These are phyloP conservation scores for Fraxinus pennsylvanica DNA, from an alignment of 257 asterid species.

Conservation along the genomic window DNA sequence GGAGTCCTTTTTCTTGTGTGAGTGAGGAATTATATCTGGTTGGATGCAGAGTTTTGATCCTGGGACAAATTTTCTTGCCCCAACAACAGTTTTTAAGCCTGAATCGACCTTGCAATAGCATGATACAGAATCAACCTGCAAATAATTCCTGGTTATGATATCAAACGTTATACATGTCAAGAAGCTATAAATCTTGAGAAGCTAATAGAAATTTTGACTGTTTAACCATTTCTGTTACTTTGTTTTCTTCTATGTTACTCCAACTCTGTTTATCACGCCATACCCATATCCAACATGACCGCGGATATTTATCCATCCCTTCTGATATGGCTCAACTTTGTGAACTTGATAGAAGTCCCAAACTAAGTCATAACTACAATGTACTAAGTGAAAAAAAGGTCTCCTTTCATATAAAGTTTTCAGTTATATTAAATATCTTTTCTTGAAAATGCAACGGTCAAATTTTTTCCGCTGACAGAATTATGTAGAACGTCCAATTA, in stretches of 20 bases:
- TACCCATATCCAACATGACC: background rate
- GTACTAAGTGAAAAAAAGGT: background rate
- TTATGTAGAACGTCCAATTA: background rate
- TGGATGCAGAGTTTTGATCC: conserved; percentile 67
- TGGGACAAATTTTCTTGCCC: conserved; percentile 63
- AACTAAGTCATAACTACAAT: background rate
- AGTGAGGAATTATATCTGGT: conserved; percentile 57
- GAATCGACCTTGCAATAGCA: conserved; percentile 71
- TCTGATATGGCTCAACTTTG: background rate
- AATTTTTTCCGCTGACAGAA: background rate
- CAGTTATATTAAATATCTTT: background rate
- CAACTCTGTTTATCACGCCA: background rate
- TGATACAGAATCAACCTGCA: conserved; percentile 69
- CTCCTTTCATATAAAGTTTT: background rate
- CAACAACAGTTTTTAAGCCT: conserved; percentile 58
- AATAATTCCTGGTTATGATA: conserved; percentile 15
- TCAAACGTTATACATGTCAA: background rate
- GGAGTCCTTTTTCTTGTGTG: conserved; percentile 51
- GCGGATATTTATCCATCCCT: background rate
- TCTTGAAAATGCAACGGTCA: background rate
- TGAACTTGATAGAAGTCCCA: background rate
- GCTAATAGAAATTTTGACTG: background rate
- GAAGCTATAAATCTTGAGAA: background rate
- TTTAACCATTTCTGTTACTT: background rate
- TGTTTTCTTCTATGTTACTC: background rate